A percentile compares a stretch with the other conserved stretches of the same genome.
Conservation (phyloP, 139 green algal genomes). For the Pedinophyceae sp. region DNA sequence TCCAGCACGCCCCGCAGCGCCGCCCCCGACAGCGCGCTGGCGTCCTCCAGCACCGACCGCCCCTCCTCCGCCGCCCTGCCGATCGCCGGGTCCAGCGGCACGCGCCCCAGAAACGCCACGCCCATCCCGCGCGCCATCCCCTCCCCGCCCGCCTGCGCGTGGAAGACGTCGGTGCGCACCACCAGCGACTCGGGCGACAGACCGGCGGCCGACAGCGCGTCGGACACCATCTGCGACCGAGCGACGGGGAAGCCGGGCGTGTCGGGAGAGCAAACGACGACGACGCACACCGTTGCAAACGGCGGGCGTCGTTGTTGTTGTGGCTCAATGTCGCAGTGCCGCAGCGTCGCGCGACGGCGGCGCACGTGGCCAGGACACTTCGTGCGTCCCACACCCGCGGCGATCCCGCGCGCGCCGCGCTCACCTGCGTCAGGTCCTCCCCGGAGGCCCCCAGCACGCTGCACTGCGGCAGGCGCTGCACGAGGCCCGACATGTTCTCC, state of each 20-base stretch:
- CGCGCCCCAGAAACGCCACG: slow-evolving; percentile 64
- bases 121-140: slow-evolving; percentile 54
- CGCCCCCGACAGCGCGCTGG: no score
- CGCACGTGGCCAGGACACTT: no score
- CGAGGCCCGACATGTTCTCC: slow-evolving; percentile 89
- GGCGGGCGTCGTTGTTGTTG: no score
- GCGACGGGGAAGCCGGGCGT: neutral
- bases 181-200: no score
- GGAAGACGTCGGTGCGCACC: slow-evolving; percentile 45
- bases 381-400: neutral
- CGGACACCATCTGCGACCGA: no score
- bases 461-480: slow-evolving; percentile 35
- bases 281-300: no score
- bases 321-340: no score
- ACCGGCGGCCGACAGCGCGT: no score
- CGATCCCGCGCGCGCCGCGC: neutral
- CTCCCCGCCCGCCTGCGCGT: slow-evolving; percentile 25
- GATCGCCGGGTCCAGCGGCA: slow-evolving; percentile 59
- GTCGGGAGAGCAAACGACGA: slow-evolving; percentile 1
- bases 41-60: slow-evolving; percentile 16
- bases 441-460: neutral
- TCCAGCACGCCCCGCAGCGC: neutral
- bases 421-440: neutral
- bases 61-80: slow-evolving; percentile 49
- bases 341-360: no score